Conservation (phyloP, 306 rosid genomes). For the Abrus precatorius region DNA sequence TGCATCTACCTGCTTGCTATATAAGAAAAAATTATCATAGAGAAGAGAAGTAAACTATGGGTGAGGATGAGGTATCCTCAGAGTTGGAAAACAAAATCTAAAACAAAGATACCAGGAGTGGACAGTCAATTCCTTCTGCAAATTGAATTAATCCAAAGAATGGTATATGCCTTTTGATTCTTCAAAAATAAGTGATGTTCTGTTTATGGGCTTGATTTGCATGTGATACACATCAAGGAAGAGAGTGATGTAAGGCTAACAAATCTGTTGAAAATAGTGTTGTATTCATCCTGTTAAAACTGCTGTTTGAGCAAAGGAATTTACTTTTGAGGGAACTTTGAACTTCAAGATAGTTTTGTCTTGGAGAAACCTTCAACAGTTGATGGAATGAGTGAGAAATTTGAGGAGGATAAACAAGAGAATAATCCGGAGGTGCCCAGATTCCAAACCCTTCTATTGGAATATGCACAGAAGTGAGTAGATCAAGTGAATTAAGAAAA, state of each 20-base stretch:
- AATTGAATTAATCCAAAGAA: slow-evolving; percentile 27
- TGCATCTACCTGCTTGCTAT: slow-evolving; percentile 52
- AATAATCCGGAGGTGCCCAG: background rate
- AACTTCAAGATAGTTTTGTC: background rate
- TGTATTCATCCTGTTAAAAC: slow-evolving; percentile 30
- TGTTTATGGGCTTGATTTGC: slow-evolving; percentile 38
- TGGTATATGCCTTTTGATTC: slow-evolving; percentile 4
- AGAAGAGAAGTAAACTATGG: slow-evolving; percentile 11
- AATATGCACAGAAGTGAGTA: slow-evolving; percentile 11
- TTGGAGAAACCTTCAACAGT: slow-evolving; percentile 9
- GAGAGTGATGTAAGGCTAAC: background rate
- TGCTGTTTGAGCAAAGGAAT: slow-evolving; percentile 31
- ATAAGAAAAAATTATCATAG: background rate
- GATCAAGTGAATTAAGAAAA: slow-evolving; percentile 12
- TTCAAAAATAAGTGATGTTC: background rate
- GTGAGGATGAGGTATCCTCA: slow-evolving; percentile 10
- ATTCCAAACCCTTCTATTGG: background rate
- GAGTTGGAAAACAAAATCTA: background rate
- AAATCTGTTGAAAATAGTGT: background rate
- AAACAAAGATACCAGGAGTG: background rate
- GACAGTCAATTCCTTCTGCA: slow-evolving; percentile 25
- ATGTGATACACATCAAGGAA: background rate
- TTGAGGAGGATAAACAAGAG: slow-evolving; percentile 4
- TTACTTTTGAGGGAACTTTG: background rate
- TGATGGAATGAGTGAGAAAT: background rate